Evolutionary conservation across 2,329 filamentous ascomycete species (phyloP), one percentile per base, ranked within the genome.

Genomic region (Calonectria crousiana): DNA sequence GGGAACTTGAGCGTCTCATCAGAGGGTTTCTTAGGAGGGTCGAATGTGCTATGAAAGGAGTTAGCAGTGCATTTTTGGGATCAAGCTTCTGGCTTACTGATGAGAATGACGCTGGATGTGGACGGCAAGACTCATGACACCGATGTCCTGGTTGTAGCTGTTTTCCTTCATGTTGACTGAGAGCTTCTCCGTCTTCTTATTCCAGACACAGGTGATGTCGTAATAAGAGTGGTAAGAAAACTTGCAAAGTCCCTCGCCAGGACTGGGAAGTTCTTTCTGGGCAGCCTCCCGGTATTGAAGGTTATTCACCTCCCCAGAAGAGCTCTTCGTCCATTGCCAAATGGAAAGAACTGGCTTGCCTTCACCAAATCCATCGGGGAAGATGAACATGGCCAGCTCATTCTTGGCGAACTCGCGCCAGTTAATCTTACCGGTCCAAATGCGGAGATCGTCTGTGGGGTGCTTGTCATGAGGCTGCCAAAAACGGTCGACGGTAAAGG

Each of bases 401-500:
- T 79, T 28, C 4, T 11, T 53, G 0, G 77, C 73, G 28, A 68
- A 78, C 1, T 36, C 14, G 2, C 52, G 3, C 70, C 73, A 79
- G 44, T 74, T 77, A 68, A 79, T 67, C 60, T 79, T 79, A 9
- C 78, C 77, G 11, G 78, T 78, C 77, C 77, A 79, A 0, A 79
- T 70, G 2, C 76, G 58, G 0, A 49, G 28, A 3, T 62, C 60
- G 0, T 60, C 75, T 9, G 71, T 78, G 1, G 60, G 30, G 18
- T 52, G 71, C 1, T 77, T 71, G 16, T 52, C 10, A 0, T 78
- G 13, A 26, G 77, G 74, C 28, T 77, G 41, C 76, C 75, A 79
- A 34, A 76, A 56, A 0, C 77, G 72, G 0, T 76, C 2, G 0
- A 78, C n/a, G 1, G 62, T 2, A 53, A 77, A 70, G 6, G 60